Base-by-base conservation (phyloP, 2,329 filamentous ascomycete species). In the Fonsecaea multimorphosa region DNA sequence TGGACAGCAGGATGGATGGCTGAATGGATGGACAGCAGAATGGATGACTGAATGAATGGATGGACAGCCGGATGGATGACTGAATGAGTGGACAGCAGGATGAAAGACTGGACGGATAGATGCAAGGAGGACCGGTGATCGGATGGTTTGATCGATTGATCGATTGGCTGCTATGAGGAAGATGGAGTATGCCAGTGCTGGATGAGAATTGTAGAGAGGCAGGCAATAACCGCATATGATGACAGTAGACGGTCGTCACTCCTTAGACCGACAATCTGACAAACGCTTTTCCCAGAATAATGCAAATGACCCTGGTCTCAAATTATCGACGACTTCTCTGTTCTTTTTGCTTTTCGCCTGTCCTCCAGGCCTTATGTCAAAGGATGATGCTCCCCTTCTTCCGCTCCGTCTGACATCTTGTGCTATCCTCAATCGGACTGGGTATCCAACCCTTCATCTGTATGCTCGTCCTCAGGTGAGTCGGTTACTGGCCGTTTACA, bases 401-500 rank as follows among this genome's bases (percentile, higher is more conserved):
- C 44, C 9, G 22, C 44, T 24, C 27, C 9, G 19, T 27, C 22
- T 24, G 44, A 24, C 12, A 49, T 24, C 22, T 49, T 3, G 44
- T 24, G 19, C 44, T 49, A 24, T 49, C 6, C 19, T 24, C 9
- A 22, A 49, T 24, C 44, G 27, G 44, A 49, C 22, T 49, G 44
- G 44, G 44, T 65, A 64, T 68, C 66, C 63, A 69, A 64, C 40
- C 46, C 53, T 4, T 29, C 22, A 14, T 44, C 29, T 22, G 27
- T 29, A 9, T 53, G 11, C 19, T 3, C 19, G 31, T 34, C 56
- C 36, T 60, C 31, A 32, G 24, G n/a, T 22, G n/a, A 36, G 46
- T 27, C 11, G 4, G 44, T 14, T 49, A 49, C 44, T 49, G 44
- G 7, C 69, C 69, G 36, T 71, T 71, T 36, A 68, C 32, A 5